These are phyloP conservation scores for Paracoccidioides brasiliensis DNA, from an alignment of 2,329 filamentous ascomycete genomes.

Conservation along the genomic window DNA sequence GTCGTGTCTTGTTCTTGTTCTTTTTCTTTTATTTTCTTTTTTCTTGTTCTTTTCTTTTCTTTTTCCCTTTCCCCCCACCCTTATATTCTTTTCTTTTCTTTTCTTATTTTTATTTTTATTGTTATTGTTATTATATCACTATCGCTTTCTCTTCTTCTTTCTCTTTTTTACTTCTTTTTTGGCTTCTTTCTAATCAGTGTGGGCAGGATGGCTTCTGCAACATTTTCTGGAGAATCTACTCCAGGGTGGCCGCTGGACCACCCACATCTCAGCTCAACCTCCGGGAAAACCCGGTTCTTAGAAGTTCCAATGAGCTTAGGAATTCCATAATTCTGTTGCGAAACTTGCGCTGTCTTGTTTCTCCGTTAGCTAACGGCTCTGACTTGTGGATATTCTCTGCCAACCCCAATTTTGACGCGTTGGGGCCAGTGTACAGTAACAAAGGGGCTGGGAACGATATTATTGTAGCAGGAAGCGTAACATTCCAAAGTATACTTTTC, in stretches of 20 bases:
- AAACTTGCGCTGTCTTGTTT: slow-evolving; percentile 25
- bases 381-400: slow-evolving; percentile 31
- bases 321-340: slow-evolving; percentile 26
- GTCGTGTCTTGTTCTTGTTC: neutral
- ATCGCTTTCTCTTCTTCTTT: no score
- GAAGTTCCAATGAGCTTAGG: slow-evolving; percentile 20
- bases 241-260: neutral
- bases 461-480: slow-evolving; percentile 1
- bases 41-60: no score
- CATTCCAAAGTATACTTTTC: slow-evolving; percentile 1
- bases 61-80: no score
- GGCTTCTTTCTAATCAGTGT: slow-evolving; percentile 12
- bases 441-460: slow-evolving; percentile 11
- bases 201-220: slow-evolving; percentile 30
- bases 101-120: neutral
- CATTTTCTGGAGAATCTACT: slow-evolving; percentile 28
- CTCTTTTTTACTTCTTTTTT: no score
- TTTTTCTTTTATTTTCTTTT: no score
- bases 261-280: slow-evolving; percentile 20
- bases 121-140: no score
- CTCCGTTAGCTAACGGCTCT: slow-evolving; percentile 25
- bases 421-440: slow-evolving; percentile 18
- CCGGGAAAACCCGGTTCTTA: neutral
- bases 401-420: slow-evolving; percentile 25
- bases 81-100: no score